Base-by-base conservation (phyloP, 148 eudicot genomes). In the Euryodendron excelsum region DNA sequence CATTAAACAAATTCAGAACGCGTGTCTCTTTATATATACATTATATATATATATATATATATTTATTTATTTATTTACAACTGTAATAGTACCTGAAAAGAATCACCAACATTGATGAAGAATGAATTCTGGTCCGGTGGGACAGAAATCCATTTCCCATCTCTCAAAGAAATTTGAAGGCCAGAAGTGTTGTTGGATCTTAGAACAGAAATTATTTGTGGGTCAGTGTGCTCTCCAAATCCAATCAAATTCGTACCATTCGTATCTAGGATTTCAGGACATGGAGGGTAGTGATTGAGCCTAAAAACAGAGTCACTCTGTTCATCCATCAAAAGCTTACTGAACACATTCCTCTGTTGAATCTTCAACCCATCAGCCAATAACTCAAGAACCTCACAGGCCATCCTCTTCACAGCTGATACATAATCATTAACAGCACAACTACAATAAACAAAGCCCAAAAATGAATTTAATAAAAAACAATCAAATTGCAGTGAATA, bases 61-160 rank as follows among this genome's bases (percentile, higher is more conserved):
- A 5, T 18, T 1, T 55, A 55, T 55, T 18, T 55, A 55, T 55
- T 8, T 5, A 48, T 5, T 8, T 55, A 20, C 13, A 20, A 20
- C 5, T 48, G 21, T 14, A 31, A 36, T 21, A 18, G 10, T 85
- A 88, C 91, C 91, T 88, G 91, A 27, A 88, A 47, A 21, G 91
- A 88, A 74, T 88, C 91, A 56, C 91, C 91, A 78, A 88, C 91
- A 72, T 85, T 88, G 79, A 88, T 72, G 81, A 88, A 88, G 84
- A 88, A 88, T 5, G 91, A 88, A 64, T 73, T 67, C 28, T 84
- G 82, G 45, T 88, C 91, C 4, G 91, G 84, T 8, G 91, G 89
- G 70, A 88, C 77, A 4, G 91, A 76, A 15, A 86, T 69, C 91
- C 91, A 88, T 18, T 63, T 68, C 2, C 85, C 86, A 63, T 88